A percentile compares a stretch with the other conserved stretches of the same genome.
phyloP scores from a whole-genome alignment of 2,329 filamentous ascomycete genomes.

The Lasiodiplodia citricola region DNA sequence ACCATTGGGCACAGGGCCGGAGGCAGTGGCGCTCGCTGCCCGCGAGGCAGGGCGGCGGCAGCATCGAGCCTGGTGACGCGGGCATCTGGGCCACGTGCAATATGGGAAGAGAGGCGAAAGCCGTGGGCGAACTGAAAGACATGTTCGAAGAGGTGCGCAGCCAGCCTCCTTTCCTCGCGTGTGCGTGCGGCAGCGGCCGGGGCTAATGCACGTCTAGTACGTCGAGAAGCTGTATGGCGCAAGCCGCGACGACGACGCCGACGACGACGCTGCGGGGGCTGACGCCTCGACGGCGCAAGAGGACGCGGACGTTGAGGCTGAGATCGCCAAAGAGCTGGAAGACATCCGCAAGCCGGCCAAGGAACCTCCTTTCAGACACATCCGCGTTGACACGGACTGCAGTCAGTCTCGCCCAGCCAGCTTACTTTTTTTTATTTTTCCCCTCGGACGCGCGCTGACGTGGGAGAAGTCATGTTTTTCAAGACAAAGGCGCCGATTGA shows the following conservation, averaged over 20 bases:
- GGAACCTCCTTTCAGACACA: conserved; percentile 57
- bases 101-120: conserved; percentile 72
- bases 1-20: conserved; percentile 15
- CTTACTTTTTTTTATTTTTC: conserved; percentile 9
- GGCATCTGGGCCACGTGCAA: conserved; percentile 82
- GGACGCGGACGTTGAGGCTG: conserved; percentile 69
- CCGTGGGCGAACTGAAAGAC: conserved; percentile 68
- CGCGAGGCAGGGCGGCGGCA: conserved; percentile 11
- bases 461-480: conserved; percentile 61
- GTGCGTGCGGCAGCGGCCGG: not conserved
- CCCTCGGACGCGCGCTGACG: conserved; percentile 38
- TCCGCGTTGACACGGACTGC: conserved; percentile 62
- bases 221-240: conserved; percentile 61
- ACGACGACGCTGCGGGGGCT: conserved; percentile 30
- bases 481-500: conserved; percentile 62
- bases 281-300: conserved; percentile 33
- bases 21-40: conserved; percentile 23
- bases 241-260: conserved; percentile 49
- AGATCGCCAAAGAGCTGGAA: conserved; percentile 74
- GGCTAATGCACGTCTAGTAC: conserved; percentile 58
- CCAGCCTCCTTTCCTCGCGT: not conserved
- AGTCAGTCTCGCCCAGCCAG: conserved; percentile 44
- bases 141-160: conserved; percentile 68
- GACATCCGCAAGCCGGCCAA: conserved; percentile 60
- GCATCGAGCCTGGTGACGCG: conserved; percentile 69